Base-by-base conservation (phyloP, 2,329 filamentous ascomycete genomes). In the Penicillium sp. region DNA sequence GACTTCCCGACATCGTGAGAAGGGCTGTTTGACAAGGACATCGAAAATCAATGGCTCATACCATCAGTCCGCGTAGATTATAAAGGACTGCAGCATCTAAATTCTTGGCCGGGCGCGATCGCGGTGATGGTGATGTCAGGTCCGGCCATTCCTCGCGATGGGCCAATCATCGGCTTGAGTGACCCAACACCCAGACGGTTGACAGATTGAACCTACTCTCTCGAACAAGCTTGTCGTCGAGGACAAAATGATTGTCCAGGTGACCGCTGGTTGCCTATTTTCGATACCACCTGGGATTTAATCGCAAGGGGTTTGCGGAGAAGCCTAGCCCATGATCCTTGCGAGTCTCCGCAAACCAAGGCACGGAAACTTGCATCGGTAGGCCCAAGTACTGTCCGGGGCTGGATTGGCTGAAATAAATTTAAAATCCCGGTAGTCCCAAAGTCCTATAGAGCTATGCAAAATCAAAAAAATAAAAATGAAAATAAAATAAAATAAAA, bases 101-200 rank as follows among this genome's bases (percentile, higher is more conserved):
- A n/a, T 1, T 30, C 7, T 2, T n/a, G 24, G 18, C 25, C 25
- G 22, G 39, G 44, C 39, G 45, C 30, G 38, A 52, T 6, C 47
- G 50, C 44, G 50, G 46, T 35, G 42, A 14, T 43, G 56, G 53
- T 60, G 57, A 60, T 60, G 57, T 60, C 57, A 60, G 48, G 46
- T 2, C 28, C 35, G 42, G 38, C 38, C 55, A 52, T 53, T 49
- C 46, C 28, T 44, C 16, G 24, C 51, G 57, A 60, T 60, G 48
- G 35, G 36, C 57, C 55, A 60, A 60, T 60, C 48, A 58, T 18
- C 46, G 36, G 30, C 16, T 35, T 35, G 25, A n/a, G n/a, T 6
- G 6, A 8, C 10, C 31, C 11, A 46, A 20, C 18, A 16, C 22
- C 30, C 27, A n/a, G 31, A 35, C 30, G 27, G 18, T 8, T 16